Conservation (phyloP, 257 asterid species). For the Solanum peruvianum region DNA sequence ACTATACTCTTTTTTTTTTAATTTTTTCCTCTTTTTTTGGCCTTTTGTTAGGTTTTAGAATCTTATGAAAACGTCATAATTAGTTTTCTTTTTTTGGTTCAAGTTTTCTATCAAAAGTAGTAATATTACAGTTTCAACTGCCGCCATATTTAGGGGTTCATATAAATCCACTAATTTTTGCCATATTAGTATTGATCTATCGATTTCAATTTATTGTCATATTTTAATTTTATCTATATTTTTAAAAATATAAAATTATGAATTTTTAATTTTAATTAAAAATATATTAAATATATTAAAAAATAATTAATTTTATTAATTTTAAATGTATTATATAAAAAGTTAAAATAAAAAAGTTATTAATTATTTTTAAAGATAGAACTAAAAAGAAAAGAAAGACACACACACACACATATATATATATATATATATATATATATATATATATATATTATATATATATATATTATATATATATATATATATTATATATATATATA, state of each 20-base stretch:
- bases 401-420: not conserved
- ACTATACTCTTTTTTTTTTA: not conserved
- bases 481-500: not conserved
- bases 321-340: not conserved
- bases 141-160: not conserved
- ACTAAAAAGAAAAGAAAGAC: not conserved
- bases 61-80: not conserved
- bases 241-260: not conserved
- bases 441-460: not conserved
- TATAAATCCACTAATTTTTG: not conserved
- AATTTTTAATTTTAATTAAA: not conserved
- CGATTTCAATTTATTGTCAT: too few species aligned
- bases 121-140: not conserved
- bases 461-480: not conserved
- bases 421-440: not conserved
- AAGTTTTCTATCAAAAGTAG: not conserved
- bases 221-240: too few species aligned
- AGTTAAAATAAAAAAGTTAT: not conserved
- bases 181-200: not conserved
- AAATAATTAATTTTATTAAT: not conserved
- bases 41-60: not conserved
- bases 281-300: too few species aligned
- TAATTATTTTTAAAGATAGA: accelerated
- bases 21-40: not conserved
- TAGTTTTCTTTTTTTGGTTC: not conserved